phyloP scores from a whole-genome alignment of 202 grass and related monocot species.

The Schoenoplectus triqueter region DNA sequence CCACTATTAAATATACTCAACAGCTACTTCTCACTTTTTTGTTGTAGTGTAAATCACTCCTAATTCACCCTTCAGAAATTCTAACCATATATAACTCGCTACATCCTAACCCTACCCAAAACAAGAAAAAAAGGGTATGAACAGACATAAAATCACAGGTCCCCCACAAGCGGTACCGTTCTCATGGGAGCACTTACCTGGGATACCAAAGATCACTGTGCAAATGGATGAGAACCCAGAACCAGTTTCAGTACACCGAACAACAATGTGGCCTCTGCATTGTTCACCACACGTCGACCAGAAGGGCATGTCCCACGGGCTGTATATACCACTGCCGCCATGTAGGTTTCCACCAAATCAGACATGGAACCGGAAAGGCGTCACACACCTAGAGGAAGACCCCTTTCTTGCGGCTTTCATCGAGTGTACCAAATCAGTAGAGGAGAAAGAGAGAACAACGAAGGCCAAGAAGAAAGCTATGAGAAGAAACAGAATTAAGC shows the following conservation, averaged over 20 bases:
- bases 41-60: neutral
- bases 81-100: neutral
- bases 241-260: neutral
- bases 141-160: neutral
- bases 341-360: slow-evolving; percentile 34
- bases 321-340: slow-evolving; percentile 63
- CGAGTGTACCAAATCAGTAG: slow-evolving; percentile 57
- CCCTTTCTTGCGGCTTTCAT: slow-evolving; percentile 80
- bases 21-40: too few species aligned
- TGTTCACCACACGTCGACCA: neutral
- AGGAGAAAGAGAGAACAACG: neutral
- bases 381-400: slow-evolving; percentile 50
- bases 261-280: slow-evolving; percentile 14
- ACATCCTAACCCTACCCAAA: neutral
- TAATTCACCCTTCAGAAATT: slow-evolving; percentile 9
- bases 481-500: slow-evolving; percentile 18
- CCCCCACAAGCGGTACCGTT: slow-evolving; percentile 54
- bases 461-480: neutral
- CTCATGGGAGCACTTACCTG: slow-evolving; percentile 81
- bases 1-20: too few species aligned
- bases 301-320: slow-evolving; percentile 16
- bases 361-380: slow-evolving; percentile 17
- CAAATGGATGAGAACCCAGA: neutral
- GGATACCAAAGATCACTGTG: slow-evolving; percentile 55
- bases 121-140: slow-evolving; percentile 32